Evolutionary conservation across 306 rosid genomes (phyloP).

Genomic region (Pachyrhizus erosus): DNA sequence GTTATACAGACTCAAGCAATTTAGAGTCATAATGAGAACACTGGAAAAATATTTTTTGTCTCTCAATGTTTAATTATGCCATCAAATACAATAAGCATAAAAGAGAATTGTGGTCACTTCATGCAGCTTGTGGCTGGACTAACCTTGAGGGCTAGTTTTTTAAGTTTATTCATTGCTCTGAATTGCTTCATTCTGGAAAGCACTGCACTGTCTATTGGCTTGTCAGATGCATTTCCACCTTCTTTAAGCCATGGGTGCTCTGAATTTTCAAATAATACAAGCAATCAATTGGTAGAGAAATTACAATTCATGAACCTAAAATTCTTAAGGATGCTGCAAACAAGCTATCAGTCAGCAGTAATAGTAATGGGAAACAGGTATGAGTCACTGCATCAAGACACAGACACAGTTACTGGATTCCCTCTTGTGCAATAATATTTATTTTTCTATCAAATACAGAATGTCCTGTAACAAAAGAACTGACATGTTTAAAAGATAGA

Average conservation of each 20-base stretch:
- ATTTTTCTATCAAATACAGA: background rate
- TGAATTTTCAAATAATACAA: slow-evolving; percentile 48
- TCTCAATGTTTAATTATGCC: background rate
- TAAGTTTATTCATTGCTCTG: slow-evolving; percentile 92
- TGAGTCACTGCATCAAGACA: background rate
- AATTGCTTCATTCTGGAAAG: slow-evolving; percentile 96
- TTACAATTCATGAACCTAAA: background rate
- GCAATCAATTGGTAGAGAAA: slow-evolving; percentile 41
- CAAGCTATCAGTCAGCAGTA: background rate
- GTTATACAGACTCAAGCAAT: background rate
- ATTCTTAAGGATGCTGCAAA: slow-evolving; percentile 3
- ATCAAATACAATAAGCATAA: background rate
- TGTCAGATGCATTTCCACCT: slow-evolving; percentile 90
- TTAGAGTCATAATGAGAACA: background rate
- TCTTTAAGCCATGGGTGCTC: slow-evolving; percentile 97
- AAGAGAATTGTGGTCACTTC: slow-evolving; percentile 30
- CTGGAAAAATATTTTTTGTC: background rate
- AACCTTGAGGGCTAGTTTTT: slow-evolving; percentile 93
- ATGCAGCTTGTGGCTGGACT: slow-evolving; percentile 29
- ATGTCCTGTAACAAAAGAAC: background rate
- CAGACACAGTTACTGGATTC: background rate
- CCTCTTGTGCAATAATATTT: background rate
- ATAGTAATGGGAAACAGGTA: background rate
- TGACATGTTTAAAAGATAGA: slow-evolving; percentile 18
- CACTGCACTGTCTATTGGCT: slow-evolving; percentile 91